Percentiles rank a stretch among this genome's conserved stretches.
Evolutionary conservation across 208 protist genomes (phyloP).

Genomic region (Trypanosoma cruzi): DNA sequence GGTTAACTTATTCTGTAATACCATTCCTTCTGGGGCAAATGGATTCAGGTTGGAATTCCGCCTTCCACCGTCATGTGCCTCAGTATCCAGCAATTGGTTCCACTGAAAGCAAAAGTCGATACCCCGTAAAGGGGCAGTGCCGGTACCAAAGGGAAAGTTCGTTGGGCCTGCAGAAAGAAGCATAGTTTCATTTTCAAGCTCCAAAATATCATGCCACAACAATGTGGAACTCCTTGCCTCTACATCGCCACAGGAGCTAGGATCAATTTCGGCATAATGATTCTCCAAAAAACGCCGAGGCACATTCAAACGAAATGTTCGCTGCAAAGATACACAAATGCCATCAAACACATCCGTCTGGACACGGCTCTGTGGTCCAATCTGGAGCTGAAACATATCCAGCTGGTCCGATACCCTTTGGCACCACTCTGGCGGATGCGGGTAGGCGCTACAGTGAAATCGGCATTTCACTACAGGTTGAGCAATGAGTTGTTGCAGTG

Average conservation of each 20-base stretch:
- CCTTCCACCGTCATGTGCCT: constrained; percentile 48
- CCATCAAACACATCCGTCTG: constrained; percentile 48
- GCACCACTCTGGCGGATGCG: constrained; percentile 40
- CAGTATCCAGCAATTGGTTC: constrained; percentile 70
- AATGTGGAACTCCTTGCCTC: constrained; percentile 6
- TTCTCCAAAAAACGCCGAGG: constrained; percentile 56
- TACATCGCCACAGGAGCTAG: background rate
- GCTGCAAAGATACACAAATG: constrained; percentile 70
- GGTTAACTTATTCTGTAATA: constrained; percentile 45
- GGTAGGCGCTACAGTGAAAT: constrained; percentile 52
- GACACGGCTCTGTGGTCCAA: constrained; percentile 69
- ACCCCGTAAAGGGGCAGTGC: constrained; percentile 46
- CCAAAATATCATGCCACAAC: constrained; percentile 57
- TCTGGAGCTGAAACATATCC: constrained; percentile 75
- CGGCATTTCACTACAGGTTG: constrained; percentile 47
- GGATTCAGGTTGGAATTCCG: constrained; percentile 38
- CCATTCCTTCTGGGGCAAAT: constrained; percentile 27
- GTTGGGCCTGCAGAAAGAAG: constrained; percentile 36
- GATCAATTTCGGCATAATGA: background rate
- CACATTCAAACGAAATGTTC: constrained; percentile 46
- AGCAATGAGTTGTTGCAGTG: constrained; percentile 32
- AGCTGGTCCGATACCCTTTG: constrained; percentile 52
- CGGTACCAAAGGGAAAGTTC: constrained; percentile 66
- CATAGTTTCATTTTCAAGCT: constrained; percentile 55
- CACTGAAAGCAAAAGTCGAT: constrained; percentile 66